Conservation (phyloP, 306 rosid genomes). For the Vigna unguiculata region DNA sequence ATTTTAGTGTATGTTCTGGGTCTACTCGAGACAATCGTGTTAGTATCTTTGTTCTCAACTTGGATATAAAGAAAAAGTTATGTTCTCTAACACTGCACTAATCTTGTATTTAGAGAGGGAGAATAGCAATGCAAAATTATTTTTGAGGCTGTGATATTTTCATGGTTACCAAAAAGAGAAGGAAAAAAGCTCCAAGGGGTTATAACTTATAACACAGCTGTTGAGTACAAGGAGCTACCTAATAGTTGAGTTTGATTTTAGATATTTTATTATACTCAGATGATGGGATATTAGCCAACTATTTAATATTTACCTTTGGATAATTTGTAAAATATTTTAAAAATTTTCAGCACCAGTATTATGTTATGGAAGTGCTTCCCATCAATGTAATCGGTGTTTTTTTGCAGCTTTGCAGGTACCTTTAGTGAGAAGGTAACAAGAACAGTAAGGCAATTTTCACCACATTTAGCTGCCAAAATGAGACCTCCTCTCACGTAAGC, state of each 20-base stretch:
- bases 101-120: slow-evolving; percentile 1
- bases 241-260: not conserved
- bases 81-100: not conserved
- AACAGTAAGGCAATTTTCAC: slow-evolving; percentile 90
- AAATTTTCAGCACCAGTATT: not conserved
- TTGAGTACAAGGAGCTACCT: slow-evolving; percentile 3
- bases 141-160: slow-evolving; percentile 10
- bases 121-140: slow-evolving; percentile 8
- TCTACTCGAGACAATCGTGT: slow-evolving; percentile 8
- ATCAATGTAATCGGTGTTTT: slow-evolving; percentile 29
- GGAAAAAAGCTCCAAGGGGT: not conserved
- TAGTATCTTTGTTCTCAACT: not conserved
- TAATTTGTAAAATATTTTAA: slow-evolving; percentile 24
- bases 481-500: slow-evolving; percentile 97
- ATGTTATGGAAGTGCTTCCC: slow-evolving; percentile 21
- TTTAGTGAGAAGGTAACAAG: slow-evolving; percentile 93
- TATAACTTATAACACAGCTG: not conserved
- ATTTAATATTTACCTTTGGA: not conserved
- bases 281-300: slow-evolving; percentile 11
- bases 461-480: slow-evolving; percentile 97
- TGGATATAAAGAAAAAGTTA: slow-evolving; percentile 6
- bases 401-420: slow-evolving; percentile 94
- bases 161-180: not conserved
- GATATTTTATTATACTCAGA: not conserved
- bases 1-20: not conserved